These are phyloP conservation scores for Periconia sp. DNA, from an alignment of 2,329 filamentous ascomycete species.

Conservation along the genomic window DNA sequence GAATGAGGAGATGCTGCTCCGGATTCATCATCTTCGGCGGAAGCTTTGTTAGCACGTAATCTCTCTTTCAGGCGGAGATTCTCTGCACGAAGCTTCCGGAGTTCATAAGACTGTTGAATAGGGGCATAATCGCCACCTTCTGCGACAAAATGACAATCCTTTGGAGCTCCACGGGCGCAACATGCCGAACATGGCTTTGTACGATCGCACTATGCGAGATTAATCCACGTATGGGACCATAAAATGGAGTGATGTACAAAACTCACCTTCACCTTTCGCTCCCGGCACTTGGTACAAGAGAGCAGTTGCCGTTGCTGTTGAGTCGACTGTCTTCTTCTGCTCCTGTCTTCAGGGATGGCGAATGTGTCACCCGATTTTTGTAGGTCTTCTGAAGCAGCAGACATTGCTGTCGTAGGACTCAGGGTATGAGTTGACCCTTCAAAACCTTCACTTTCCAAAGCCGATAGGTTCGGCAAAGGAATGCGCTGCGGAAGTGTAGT, in stretches of 20 bases:
- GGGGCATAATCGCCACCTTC: constrained; percentile 51
- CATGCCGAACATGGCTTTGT: constrained; percentile 54
- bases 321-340: constrained; percentile 40
- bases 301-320: constrained; percentile 49
- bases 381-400: not conserved
- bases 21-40: constrained; percentile 43
- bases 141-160: constrained; percentile 51
- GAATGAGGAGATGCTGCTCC: constrained; percentile 26
- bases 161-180: constrained; percentile 50
- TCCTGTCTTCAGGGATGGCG: constrained; percentile 3
- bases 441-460: not conserved
- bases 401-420: not conserved
- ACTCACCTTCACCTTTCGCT: constrained; percentile 52
- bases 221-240: not conserved
- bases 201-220: constrained; percentile 47
- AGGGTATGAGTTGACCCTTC: not conserved
- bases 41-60: constrained; percentile 35
- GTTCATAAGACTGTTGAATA: constrained; percentile 52
- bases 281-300: constrained; percentile 53
- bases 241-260: not conserved
- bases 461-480: not conserved
- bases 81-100: constrained; percentile 49
- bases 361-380: not conserved
- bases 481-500: not conserved
- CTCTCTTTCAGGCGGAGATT: constrained; percentile 49